These are phyloP conservation scores for Lichtheimia ramosa DNA, from an alignment of 371 early-diverging fungal species.

Conservation along the genomic window DNA sequence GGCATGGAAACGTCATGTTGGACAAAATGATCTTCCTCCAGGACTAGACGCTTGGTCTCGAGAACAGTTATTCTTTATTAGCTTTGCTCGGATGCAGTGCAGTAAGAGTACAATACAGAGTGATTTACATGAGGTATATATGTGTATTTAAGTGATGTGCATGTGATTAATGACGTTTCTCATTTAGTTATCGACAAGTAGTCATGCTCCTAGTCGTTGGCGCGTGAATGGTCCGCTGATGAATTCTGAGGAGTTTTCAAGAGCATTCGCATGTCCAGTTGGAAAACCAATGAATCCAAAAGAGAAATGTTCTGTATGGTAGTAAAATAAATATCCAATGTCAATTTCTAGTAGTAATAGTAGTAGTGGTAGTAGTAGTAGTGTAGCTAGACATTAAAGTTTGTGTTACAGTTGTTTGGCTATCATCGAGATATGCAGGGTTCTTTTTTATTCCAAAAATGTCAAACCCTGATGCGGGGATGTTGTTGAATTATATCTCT, in stretches of 20 bases:
- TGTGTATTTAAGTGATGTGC: background rate
- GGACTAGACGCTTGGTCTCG: constrained; percentile 49
- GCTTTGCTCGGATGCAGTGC: constrained; percentile 61
- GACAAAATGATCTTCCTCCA: constrained; percentile 26
- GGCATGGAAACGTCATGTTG: constrained; percentile 35
- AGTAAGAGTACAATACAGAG: constrained; percentile 43
- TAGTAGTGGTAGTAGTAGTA: too few relatives aligned
- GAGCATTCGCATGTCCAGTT: constrained; percentile 60
- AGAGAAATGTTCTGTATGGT: constrained; percentile 57
- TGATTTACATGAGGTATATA: constrained; percentile 44
- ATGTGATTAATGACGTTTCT: too few relatives aligned
- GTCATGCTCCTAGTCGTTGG: constrained; percentile 58
- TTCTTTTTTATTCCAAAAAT: too few relatives aligned
- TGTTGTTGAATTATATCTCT: too few relatives aligned
- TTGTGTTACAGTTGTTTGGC: too few relatives aligned
- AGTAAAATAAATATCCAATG: background rate
- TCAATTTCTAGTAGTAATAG: too few relatives aligned
- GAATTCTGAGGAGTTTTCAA: constrained; percentile 66
- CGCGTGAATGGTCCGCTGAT: constrained; percentile 70
- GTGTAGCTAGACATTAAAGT: too few relatives aligned
- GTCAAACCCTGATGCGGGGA: too few relatives aligned
- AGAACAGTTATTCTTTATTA: constrained; percentile 62
- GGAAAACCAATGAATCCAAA: constrained; percentile 60
- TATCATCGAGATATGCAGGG: too few relatives aligned
- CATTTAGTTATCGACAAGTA: constrained; percentile 39